Percentiles rank a stretch among this genome's conserved stretches.
These are phyloP conservation scores for Candida glucosophila DNA, from an alignment of 1,139 yeast genomes.

Conservation along the genomic window DNA sequence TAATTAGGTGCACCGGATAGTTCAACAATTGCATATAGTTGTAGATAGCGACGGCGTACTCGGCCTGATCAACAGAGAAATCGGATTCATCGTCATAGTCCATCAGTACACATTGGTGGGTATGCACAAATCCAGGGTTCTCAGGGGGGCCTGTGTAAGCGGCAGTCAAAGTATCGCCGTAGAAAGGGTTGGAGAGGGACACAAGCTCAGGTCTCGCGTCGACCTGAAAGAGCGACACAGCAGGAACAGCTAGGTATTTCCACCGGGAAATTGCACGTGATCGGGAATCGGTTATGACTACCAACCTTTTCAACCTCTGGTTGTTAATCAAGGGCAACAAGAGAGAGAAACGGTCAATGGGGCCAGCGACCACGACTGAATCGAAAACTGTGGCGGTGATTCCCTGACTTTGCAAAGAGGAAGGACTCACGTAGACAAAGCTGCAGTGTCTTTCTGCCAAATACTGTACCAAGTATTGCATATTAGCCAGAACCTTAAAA, in stretches of 20 bases:
- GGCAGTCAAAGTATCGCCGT: conserved; percentile 1
- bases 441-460: conserved; percentile 2
- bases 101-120: conserved; percentile 30
- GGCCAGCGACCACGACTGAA: conserved; percentile 2
- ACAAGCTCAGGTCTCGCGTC: conserved; percentile 1
- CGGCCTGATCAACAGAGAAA: conserved; percentile 45
- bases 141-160: conserved; percentile 3
- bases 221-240: not conserved
- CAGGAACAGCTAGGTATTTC: conserved; percentile 1
- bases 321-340: conserved; percentile 4
- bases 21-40: conserved; percentile 41
- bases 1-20: conserved; percentile 30
- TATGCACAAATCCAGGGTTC: conserved; percentile 34
- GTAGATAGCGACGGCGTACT: conserved; percentile 38
- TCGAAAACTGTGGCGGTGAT: conserved; percentile 2
- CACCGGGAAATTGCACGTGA: conserved; percentile 1
- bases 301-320: conserved; percentile 2
- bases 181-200: conserved; percentile 1
- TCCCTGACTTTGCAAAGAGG: conserved; percentile 1
- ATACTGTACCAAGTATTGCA: conserved; percentile 7
- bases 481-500: conserved; percentile 11
- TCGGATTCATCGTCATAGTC: conserved; percentile 5
- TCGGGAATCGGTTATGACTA: conserved; percentile 3
- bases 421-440: conserved; percentile 2
- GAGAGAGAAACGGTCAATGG: conserved; percentile 1